Evolutionary conservation across 345 rosid species (phyloP), one percentile per base, ranked within the genome.

Genomic region (Populus deltoides): DNA sequence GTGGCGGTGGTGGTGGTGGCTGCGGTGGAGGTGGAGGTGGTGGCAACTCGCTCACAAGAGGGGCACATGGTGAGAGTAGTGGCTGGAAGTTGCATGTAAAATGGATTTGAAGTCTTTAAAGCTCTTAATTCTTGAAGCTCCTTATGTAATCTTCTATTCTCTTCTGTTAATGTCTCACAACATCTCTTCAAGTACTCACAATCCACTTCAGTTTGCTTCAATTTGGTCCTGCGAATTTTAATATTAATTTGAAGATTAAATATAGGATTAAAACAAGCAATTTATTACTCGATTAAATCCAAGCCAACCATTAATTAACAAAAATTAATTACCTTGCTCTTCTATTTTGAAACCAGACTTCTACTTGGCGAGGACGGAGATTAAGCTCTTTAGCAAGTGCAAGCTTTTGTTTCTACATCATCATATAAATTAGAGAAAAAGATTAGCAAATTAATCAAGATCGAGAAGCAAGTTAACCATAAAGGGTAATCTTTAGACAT

Each of bases 1-100:
- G 75, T 7, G 8, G 81, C 7, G 51, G 70, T 27, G 24, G 76
- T 18, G 71, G 86, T 7, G 27, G 74, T 0, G 67, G 82, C 3
- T 80, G 86, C 2, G 43, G 90, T 13, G 22, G 90, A 3, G 61
- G 91, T 4, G 76, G 90, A 36, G 49, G 91, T 81, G 85, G 97
- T 84, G 81, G 93, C 90, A 6, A 93, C 94, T 62, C 98, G 95
- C 85, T 92, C 98, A 71, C 99, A 96, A 18, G 99, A 96, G 51
- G 99, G 99, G 79, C 99, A 96, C 97, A 96, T 96, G 71, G 99
- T 96, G 85, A 96, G 99, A 76, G 99, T 96, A 33, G 99, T 96
- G 76, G 99, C 97, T 12, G 99, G 99, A 24, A 91, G 93, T 78
- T 96, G 99, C 97, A 86, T 92, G 94, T 89, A 91, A 86, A 90